Evolutionary conservation across 768 basidiomycete species (phyloP).

Genomic region (Kwoniella shandongensis): DNA sequence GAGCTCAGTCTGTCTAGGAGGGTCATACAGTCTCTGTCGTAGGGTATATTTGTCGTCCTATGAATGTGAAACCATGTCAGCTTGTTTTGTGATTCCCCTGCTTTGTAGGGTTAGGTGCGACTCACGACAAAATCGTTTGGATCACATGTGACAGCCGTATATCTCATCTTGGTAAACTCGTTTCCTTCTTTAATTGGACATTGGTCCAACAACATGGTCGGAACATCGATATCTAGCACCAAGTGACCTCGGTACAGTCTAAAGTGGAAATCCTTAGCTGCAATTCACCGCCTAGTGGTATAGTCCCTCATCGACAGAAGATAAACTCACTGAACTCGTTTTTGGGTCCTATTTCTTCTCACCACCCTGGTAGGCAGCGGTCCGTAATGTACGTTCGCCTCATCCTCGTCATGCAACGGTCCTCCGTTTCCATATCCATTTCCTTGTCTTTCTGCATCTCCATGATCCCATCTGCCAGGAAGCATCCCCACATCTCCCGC

Average conservation of each 20-base stretch:
- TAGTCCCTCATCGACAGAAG: background rate
- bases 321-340: constrained; percentile 67
- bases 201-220: constrained; percentile 79
- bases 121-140: constrained; percentile 79
- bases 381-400: constrained; percentile 67
- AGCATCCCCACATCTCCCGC: constrained; percentile 27
- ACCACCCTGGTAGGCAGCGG: constrained; percentile 77
- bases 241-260: constrained; percentile 85
- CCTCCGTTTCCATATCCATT: constrained; percentile 20
- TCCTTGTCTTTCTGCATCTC: constrained; percentile 14
- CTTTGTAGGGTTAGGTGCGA: constrained; percentile 1
- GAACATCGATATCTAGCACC: constrained; percentile 78
- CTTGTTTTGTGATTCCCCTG: background rate
- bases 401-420: constrained; percentile 36
- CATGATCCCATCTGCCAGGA: constrained; percentile 24
- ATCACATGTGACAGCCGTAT: constrained; percentile 91
- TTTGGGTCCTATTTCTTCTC: constrained; percentile 84
- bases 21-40: constrained; percentile 73
- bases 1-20: constrained; percentile 81
- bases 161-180: constrained; percentile 92
- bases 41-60: constrained; percentile 71
- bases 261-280: constrained; percentile 50
- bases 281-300: background rate
- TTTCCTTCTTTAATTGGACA: constrained; percentile 72
- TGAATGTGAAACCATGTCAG: background rate